Evolutionary conservation across 2,329 filamentous ascomycete species (phyloP).

Genomic region (Penicillium corylophilum): DNA sequence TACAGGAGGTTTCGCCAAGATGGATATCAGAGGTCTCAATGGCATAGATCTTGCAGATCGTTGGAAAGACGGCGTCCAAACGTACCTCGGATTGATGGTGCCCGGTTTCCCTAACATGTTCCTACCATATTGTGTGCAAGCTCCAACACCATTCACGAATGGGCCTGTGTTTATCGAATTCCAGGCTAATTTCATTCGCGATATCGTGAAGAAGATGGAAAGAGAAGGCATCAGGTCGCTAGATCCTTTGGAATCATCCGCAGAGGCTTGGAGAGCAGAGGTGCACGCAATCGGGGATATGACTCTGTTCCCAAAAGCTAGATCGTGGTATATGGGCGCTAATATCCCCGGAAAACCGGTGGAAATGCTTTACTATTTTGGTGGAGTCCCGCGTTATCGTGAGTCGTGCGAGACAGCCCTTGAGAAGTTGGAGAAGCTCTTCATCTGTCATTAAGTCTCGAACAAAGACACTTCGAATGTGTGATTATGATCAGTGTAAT

Average conservation of each 20-base stretch:
- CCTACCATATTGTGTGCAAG: conserved; percentile 36
- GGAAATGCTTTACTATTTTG: neutral
- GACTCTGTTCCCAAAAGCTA: conserved; percentile 47
- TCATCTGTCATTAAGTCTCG: neutral
- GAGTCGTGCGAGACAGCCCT: neutral
- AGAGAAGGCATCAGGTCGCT: neutral
- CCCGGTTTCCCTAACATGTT: conserved; percentile 49
- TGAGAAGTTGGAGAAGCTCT: neutral
- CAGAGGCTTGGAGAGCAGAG: conserved; percentile 6
- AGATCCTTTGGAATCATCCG: conserved; percentile 2
- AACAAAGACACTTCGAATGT: too few species aligned
- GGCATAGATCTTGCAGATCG: conserved; percentile 7
- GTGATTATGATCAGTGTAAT: too few species aligned
- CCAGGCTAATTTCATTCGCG: conserved; percentile 44
- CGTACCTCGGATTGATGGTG: conserved; percentile 40
- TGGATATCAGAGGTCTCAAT: conserved; percentile 13
- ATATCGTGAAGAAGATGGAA: conserved; percentile 42
- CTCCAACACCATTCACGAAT: conserved; percentile 45
- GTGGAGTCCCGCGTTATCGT: neutral
- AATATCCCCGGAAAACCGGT: conserved; percentile 53
- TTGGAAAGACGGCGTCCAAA: conserved; percentile 14
- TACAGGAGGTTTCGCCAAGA: conserved; percentile 12
- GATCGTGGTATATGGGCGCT: conserved; percentile 57
- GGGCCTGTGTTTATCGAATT: conserved; percentile 49
- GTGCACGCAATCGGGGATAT: conserved; percentile 37